Conservation (phyloP, 2,329 filamentous ascomycete genomes). For the Botryotinia narcissicola region DNA sequence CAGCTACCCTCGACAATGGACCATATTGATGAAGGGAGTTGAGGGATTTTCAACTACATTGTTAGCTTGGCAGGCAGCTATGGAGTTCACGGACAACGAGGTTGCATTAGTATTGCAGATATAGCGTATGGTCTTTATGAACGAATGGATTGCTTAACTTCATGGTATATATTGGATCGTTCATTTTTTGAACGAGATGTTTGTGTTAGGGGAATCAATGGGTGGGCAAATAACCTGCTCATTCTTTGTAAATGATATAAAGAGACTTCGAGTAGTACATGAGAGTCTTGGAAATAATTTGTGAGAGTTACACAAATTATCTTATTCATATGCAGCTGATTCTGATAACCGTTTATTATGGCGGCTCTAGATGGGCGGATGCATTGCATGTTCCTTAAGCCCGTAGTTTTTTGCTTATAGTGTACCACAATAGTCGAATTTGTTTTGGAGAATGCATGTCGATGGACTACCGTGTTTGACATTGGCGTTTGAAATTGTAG, state of each 20-base stretch:
- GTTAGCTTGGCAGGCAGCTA: background rate
- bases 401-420: background rate
- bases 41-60: background rate
- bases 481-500: background rate
- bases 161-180: background rate
- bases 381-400: background rate
- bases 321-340: background rate
- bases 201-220: background rate
- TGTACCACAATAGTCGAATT: background rate
- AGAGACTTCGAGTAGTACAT: background rate
- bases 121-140: conserved; percentile 1
- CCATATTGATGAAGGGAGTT: background rate
- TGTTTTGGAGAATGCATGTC: background rate
- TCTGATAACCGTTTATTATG: background rate
- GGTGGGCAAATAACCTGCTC: background rate
- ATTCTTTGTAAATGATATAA: background rate
- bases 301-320: background rate
- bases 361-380: background rate
- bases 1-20: background rate
- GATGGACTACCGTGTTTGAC: background rate
- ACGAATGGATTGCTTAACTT: background rate
- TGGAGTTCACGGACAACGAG: background rate
- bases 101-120: conserved; percentile 12
- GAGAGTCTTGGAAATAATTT: background rate
- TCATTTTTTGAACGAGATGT: background rate